Evolutionary conservation across 2,329 filamentous ascomycete species (phyloP), one percentile per base, ranked within the genome.

Genomic region (Cordyceps militaris): DNA sequence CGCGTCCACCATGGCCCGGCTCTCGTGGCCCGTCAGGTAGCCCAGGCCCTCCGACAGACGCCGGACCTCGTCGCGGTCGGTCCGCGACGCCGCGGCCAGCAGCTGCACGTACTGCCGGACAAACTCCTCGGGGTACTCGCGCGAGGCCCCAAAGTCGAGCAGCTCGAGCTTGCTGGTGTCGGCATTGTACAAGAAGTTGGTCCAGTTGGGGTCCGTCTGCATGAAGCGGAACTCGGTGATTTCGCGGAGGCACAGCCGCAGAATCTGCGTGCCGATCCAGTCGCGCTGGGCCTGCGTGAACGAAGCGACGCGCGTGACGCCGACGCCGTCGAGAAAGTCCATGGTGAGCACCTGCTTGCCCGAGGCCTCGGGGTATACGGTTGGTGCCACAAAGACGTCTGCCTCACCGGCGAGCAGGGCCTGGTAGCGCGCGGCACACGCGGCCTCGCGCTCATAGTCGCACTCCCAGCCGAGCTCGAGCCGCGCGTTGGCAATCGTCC

Each of bases 201-300:
- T 97, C 94, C 94, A 99, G 77, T 99, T 99, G 42, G 94, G 94
- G 69, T 99, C 94, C 5, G 94, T 99, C 75, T 99, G 94, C 94
- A 99, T 99, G 76, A 96, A 97, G 60, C 81, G 86, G 82, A 97
- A 97, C 72, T 96, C 91, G 62, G 87, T 87, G 65, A 97, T 93
- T 74, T 97, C 94, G 59, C 92, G 87, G 40, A 97, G 81, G 69
- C 91, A 97, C 11, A 99, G 85, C 4, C 91, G 88, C 54, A 97
- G 81, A 63, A 97, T 89, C 66, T 97, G 89, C 0, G 91, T 94
- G 55, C 94, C 94, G 66, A 99, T 96, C 90, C 92, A 97, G 75
- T 99, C 91, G 60, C 87, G 85, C 71, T 97, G 91, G 52, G 84
- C 79, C 69, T 97, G 93, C 0, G 82, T 86, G 59, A 97, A 86